Evolutionary conservation across 257 asterid genomes (phyloP).

Genomic region (Solanum paucissectum): DNA sequence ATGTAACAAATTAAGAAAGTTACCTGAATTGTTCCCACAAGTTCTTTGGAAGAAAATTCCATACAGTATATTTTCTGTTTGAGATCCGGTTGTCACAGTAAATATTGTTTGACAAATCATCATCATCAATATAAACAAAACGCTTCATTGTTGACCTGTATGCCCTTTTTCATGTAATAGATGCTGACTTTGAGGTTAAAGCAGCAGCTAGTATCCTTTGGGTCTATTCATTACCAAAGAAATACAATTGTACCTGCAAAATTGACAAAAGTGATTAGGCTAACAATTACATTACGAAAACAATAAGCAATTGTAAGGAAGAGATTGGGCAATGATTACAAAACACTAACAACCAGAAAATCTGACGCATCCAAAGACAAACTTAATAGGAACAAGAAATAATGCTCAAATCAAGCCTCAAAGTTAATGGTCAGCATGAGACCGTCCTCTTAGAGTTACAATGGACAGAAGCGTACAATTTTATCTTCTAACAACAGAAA

Average conservation of each 20-base stretch:
- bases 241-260: neutral
- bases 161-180: neutral
- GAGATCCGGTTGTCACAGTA: conserved; percentile 93
- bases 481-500: neutral
- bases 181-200: neutral
- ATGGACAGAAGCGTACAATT: neutral
- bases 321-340: neutral
- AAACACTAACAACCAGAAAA: neutral
- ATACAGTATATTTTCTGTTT: conserved; percentile 82
- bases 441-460: neutral
- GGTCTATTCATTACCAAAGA: neutral
- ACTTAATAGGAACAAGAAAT: neutral
- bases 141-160: conserved; percentile 62
- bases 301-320: neutral
- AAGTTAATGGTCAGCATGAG: neutral
- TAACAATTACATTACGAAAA: neutral
- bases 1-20: neutral
- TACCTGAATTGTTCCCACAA: conserved; percentile 99
- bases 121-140: conserved; percentile 74
- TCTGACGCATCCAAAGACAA: neutral
- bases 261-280: neutral
- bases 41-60: conserved; percentile 94
- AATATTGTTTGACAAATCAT: conserved; percentile 50
- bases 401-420: neutral
- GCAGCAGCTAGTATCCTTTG: neutral